A percentile compares a stretch with the other conserved stretches of the same genome.
These are phyloP conservation scores for Lichenothelia convexa DNA, from an alignment of 495 filamentous ascomycete species.

Conservation along the genomic window DNA sequence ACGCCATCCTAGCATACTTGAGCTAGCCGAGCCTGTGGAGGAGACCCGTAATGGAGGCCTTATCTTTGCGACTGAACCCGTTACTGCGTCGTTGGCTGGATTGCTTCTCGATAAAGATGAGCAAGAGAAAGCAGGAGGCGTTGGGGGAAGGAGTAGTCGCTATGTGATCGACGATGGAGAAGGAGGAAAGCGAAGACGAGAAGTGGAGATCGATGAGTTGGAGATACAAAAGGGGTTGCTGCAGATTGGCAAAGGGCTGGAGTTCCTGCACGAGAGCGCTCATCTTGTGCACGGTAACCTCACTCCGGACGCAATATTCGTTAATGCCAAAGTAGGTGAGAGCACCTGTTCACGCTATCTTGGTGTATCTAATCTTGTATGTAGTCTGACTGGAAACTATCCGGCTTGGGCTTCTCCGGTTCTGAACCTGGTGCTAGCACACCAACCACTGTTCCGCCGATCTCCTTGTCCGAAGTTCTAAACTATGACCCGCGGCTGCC, in stretches of 20 bases:
- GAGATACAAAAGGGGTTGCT: conserved; percentile 93
- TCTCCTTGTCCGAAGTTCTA: conserved; percentile 67
- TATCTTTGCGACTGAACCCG: conserved; percentile 85
- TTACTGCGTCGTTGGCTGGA: conserved; percentile 72
- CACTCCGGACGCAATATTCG: conserved; percentile 83
- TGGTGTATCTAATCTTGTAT: conserved; percentile 9
- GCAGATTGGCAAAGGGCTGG: conserved; percentile 82
- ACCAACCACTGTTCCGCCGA: conserved; percentile 48
- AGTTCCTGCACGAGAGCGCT: conserved; percentile 93
- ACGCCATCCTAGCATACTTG: conserved; percentile 78
- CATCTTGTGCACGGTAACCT: conserved; percentile 85
- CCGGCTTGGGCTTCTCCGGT: conserved; percentile 75
- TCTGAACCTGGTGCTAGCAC: conserved; percentile 37
- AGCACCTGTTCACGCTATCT: conserved; percentile 6
- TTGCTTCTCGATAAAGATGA: conserved; percentile 79
- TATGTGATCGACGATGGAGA: conserved; percentile 69
- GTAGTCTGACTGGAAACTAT: conserved; percentile 94
- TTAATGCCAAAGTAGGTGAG: conserved; percentile 66
- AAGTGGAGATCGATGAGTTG: conserved; percentile 88
- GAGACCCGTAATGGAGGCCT: conserved; percentile 78
- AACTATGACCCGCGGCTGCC: conserved; percentile 75
- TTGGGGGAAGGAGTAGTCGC: conserved; percentile 51
- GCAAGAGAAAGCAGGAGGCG: conserved; percentile 50
- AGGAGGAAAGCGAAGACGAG: conserved; percentile 51
- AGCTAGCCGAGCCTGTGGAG: conserved; percentile 87